Evolutionary conservation across 129 eudicot genomes (phyloP).

Genomic region (Flaveria sonorensis): DNA sequence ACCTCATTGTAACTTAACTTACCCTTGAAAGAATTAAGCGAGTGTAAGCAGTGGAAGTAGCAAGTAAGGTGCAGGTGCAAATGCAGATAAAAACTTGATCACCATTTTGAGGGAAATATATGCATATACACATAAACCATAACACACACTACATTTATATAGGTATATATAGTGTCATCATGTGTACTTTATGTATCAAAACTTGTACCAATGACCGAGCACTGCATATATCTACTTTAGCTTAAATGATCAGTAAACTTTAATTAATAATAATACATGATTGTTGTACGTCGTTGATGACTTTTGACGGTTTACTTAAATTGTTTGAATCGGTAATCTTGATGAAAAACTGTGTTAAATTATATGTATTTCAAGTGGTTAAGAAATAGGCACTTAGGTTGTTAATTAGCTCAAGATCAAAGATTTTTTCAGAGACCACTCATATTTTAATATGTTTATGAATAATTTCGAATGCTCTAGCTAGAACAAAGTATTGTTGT

Average conservation of each 20-base stretch:
- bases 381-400: no score
- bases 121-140: background rate
- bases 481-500: no score
- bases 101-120: constrained; percentile 17
- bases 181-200: constrained; percentile 14
- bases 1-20: constrained; percentile 33
- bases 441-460: no score
- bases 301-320: no score
- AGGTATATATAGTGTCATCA: background rate
- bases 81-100: constrained; percentile 49
- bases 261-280: no score
- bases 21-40: background rate
- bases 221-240: background rate
- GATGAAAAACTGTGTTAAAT: no score
- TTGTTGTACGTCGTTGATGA: background rate
- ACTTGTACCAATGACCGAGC: constrained; percentile 20
- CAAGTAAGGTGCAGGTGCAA: constrained; percentile 65
- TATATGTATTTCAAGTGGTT: no score
- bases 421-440: no score
- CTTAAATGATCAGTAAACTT: background rate
- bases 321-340: no score
- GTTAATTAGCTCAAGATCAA: no score
- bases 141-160: background rate
- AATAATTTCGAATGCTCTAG: no score
- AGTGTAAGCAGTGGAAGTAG: no score